Evolutionary conservation across 2,329 filamentous ascomycete genomes (phyloP), one percentile per base, ranked within the genome.

Genomic region (Chaetomiaceae sp.): DNA sequence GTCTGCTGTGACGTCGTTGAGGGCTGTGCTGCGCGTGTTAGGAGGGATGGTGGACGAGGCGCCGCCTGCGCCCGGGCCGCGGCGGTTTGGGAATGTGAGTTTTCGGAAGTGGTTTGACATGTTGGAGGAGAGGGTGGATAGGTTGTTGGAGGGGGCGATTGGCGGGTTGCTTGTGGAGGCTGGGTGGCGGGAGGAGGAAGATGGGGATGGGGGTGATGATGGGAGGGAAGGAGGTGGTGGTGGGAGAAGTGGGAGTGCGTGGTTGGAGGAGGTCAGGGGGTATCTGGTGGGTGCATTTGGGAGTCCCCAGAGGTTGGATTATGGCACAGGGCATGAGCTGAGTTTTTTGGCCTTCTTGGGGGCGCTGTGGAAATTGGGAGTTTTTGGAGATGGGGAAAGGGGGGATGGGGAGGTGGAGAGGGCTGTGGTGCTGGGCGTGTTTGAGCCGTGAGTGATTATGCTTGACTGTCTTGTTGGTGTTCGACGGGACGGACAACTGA

Each of bases 281-380:
- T 98, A 98, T 63, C 76, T 98, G 1, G 65, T 95, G 4, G 90
- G 89, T 12, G 79, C 79, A 4, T 96, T 95, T 66, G 93, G 93
- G 3, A 97, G 89, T 61, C 67, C 87, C 0, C 88, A 96, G 59
- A 74, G 93, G 44, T 72, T 98, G 20, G 93, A 98, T 67, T 98
- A 96, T 61, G 93, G 93, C 2, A 97, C 93, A 0, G 93, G 93
- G 0, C 93, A 98, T 64, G 93, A 98, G 62, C 71, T 98, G 42
- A 95, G 87, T 66, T 98, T 98, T 59, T 65, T 97, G 7, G 91
- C 93, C 1, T 98, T 98, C 53, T 64, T 98, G 6, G 90, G 82
- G 4, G 83, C 86, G 49, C 71, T 98, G 5, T 98, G 91, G 90
- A 96, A 95, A 65, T 72, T 98, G 3, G 83, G 84, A 36, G 83